Evolutionary conservation across 2,329 filamentous ascomycete species (phyloP).

Genomic region (Aspergillus niger): DNA sequence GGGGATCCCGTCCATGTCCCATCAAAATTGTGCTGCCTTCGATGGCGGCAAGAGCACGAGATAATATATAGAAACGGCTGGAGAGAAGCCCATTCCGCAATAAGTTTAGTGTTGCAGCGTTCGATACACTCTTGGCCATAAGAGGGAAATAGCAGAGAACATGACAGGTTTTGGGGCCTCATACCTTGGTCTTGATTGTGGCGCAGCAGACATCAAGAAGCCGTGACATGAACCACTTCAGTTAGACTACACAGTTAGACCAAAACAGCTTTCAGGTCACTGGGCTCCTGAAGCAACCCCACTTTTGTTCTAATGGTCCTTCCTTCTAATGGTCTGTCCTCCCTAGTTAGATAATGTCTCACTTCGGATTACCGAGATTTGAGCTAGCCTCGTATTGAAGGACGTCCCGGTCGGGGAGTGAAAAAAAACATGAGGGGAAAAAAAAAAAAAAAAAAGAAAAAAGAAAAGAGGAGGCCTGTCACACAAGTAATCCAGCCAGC

Average conservation of each 20-base stretch:
- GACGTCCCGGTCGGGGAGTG: neutral
- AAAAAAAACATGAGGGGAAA: neutral
- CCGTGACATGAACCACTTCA: neutral
- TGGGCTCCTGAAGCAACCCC: neutral
- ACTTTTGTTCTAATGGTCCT: neutral
- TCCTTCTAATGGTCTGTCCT: neutral
- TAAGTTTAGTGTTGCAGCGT: neutral
- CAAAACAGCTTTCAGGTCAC: neutral
- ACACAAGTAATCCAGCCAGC: neutral
- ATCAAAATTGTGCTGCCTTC: constrained; percentile 1
- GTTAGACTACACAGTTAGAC: neutral
- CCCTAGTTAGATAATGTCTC: neutral
- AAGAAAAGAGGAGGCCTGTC: neutral
- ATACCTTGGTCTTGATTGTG: neutral
- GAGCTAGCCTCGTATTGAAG: neutral
- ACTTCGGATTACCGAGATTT: neutral
- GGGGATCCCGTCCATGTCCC: neutral
- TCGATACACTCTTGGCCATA: neutral
- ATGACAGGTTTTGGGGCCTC: neutral
- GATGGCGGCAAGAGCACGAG: neutral
- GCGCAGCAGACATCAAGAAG: neutral
- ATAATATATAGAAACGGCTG: neutral
- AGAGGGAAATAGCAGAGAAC: neutral
- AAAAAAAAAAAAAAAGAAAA: neutral
- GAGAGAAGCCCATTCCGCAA: neutral